Evolutionary conservation across 371 early-diverging fungal species (phyloP).

Genomic region (Zopfochytrium polystomum): DNA sequence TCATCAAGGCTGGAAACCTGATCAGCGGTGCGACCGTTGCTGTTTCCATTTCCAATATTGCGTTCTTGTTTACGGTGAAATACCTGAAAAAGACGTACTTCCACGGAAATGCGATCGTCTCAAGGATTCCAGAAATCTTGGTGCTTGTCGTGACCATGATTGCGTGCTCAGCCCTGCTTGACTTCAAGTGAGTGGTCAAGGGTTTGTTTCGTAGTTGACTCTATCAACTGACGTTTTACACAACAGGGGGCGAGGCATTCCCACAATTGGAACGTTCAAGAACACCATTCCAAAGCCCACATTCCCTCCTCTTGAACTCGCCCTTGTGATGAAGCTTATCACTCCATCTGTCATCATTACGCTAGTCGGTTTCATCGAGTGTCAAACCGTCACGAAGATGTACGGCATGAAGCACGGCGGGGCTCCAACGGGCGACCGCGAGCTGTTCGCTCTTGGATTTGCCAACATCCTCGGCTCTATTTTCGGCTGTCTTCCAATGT

Average conservation of each 20-base stretch:
- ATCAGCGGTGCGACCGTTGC: conserved; percentile 15
- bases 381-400: conserved; percentile 29
- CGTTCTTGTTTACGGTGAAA: conserved; percentile 24
- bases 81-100: conserved; percentile 14
- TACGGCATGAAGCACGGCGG: conserved; percentile 29
- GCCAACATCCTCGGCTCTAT: conserved; percentile 34
- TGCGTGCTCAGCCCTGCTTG: conserved; percentile 16
- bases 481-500: conserved; percentile 24
- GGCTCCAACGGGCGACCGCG: conserved; percentile 28
- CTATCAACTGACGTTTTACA: background rate
- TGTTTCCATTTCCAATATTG: conserved; percentile 20
- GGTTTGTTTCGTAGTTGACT: background rate
- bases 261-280: conserved; percentile 26
- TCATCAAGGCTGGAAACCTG: conserved; percentile 5
- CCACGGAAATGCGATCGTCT: background rate
- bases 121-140: conserved; percentile 26
- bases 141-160: conserved; percentile 29
- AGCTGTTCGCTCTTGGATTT: conserved; percentile 37
- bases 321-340: conserved; percentile 16
- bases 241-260: conserved; percentile 1
- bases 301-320: conserved; percentile 14
- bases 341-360: conserved; percentile 16
- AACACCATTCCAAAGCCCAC: conserved; percentile 14
- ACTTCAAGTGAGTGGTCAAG: conserved; percentile 22
- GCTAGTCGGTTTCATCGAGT: conserved; percentile 37